Evolutionary conservation across 805 yeast genomes (phyloP), one percentile per base, ranked within the genome.

Genomic region (Candida hispaniensis): DNA sequence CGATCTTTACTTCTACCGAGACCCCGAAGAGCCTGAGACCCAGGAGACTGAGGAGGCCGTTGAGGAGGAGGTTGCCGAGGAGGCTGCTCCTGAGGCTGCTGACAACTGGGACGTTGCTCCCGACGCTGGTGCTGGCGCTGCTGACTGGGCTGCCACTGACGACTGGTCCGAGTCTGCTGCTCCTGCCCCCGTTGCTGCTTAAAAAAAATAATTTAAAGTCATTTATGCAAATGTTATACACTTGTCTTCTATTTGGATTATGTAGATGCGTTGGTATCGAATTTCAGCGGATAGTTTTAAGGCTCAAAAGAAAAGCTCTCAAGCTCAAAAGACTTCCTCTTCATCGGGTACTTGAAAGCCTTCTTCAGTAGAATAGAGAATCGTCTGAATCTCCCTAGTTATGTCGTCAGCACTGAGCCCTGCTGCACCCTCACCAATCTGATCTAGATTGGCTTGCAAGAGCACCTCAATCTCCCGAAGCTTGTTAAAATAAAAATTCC

Each of bases 1-100:
- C 67, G 99, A 91, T 74, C 78, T 91, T 68, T 91, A 86, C 86
- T 91, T 91, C 86, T 91, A 91, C 96, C 91, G 99, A 79, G 95
- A 91, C 74, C 98, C 99, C 63, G 97, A 88, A 75, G 99, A 91
- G 72, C 79, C 80, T 67, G 94, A 83, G 71, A 67, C 66, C 59
- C 73, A 74, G 56, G 74, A 69, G 54, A 74, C 64, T 47, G 79
- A 70, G 57, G 73, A 68, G 53, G 71, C 66, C 54, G 73, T 71
- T 55, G 80, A 73, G 60, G 78, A 69, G 57, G 70, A 66, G 50
- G 74, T 69, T 56, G 66, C 63, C 47, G 77, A 67, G 55, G 75
- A 67, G 50, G 79, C 68, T 60, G 74, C 69, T 55, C 82, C 74
- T 58, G 82, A 75, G 70, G 79, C 78, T 70, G 82, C 80, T 61